Base-by-base conservation (phyloP, 2,329 filamentous ascomycete genomes). In the Zasmidium citrigriseum region DNA sequence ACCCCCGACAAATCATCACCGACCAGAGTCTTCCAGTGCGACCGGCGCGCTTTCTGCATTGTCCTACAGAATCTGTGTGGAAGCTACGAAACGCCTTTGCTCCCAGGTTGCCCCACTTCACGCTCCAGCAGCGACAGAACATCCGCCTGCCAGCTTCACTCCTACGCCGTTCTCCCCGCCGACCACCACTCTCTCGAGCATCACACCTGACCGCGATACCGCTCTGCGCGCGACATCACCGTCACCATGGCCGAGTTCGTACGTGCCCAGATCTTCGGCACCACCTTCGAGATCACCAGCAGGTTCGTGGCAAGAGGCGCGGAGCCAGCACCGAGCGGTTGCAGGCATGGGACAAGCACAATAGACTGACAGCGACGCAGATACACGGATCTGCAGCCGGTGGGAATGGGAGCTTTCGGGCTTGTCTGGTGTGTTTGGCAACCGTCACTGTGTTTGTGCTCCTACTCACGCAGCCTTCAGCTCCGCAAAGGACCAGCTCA, bases 241-340 rank as follows among this genome's bases (percentile, higher is more conserved):
- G 46, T 52, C 61, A 65, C 41, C 57, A 98, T 99, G 95, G 95
- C 95, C 77, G 95, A 99, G 84, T 99, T 99, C 79, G 91, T 99
- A 75, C 90, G 95, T 80, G 93, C 93, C 75, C 93, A 98, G 85
- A 98, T 99, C 78, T 99, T 99, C 75, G 95, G 95, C 76, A 99
- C 95, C 63, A 98, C 95, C 70, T 99, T 99, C 76, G 95, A 99
- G 86, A 98, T 98, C 80, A 99, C 95, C 70, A 97, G 93, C 79
- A 90, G 95, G 92, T 97, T 86, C 67, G 67, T 64, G 57, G 61
- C 57, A 54, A 58, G 60, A 61, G 44, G 53, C 46, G 44, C 23
- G 52, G 48, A 52, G 58, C 22, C 56, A 52, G 54, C 47, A 25
- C 54, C 48, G 44, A 45, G 54, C 46, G 22, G 53, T 45, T 21